Conservation (phyloP, 805 yeast genomes). For the Suhomyces sp. region DNA sequence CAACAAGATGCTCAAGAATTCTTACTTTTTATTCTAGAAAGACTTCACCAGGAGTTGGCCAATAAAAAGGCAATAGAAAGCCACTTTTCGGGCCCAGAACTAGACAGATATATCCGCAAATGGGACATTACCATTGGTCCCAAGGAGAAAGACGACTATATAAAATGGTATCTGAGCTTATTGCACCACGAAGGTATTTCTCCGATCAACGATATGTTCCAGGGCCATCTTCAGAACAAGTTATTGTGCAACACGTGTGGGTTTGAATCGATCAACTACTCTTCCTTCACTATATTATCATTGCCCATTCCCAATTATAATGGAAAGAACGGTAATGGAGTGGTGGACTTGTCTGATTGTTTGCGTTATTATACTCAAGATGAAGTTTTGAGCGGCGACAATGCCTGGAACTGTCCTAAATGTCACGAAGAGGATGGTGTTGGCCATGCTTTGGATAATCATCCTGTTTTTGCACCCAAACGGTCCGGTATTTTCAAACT, state of each 20-base stretch:
- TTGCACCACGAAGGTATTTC: conserved; percentile 59
- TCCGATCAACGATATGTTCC: conserved; percentile 63
- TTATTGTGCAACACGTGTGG: conserved; percentile 66
- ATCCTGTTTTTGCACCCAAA: conserved; percentile 38
- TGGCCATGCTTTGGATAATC: conserved; percentile 22
- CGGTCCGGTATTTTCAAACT: conserved; percentile 35
- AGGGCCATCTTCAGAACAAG: conserved; percentile 69
- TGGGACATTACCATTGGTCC: conserved; percentile 33
- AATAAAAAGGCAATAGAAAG: conserved; percentile 17
- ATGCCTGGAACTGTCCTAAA: conserved; percentile 83
- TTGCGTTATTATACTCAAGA: conserved; percentile 58
- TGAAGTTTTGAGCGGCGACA: conserved; percentile 67
- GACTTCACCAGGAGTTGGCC: conserved; percentile 63
- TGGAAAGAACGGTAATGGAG: conserved; percentile 16
- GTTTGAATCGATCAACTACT: conserved; percentile 54
- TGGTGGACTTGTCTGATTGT: conserved; percentile 57
- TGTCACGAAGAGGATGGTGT: conserved; percentile 39
- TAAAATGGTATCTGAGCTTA: conserved; percentile 57
- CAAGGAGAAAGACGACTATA: conserved; percentile 48
- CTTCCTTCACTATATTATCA: conserved; percentile 61
- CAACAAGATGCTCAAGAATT: conserved; percentile 85
- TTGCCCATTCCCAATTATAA: conserved; percentile 53
- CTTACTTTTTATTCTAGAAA: conserved; percentile 60
- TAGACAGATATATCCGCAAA: conserved; percentile 23
- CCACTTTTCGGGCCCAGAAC: conserved; percentile 17